These are phyloP conservation scores for Lizanozyma gosingica DNA, from an alignment of 1,139 yeast species.

Conservation along the genomic window DNA sequence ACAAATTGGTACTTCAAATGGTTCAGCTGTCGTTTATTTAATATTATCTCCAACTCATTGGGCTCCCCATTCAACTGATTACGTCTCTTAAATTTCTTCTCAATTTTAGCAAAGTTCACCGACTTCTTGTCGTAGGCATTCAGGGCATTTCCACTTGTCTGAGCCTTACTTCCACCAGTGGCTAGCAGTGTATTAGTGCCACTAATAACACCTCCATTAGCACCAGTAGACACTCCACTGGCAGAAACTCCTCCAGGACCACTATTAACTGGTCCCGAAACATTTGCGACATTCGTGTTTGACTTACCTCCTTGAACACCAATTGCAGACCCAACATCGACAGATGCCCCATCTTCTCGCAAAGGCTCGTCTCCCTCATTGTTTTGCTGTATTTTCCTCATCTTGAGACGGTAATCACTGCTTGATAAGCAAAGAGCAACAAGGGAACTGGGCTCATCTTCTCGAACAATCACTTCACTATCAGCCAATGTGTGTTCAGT, in stretches of 20 bases:
- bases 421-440: slow-evolving; percentile 89
- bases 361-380: slow-evolving; percentile 4
- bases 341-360: slow-evolving; percentile 4
- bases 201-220: slow-evolving; percentile 1
- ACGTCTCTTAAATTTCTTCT: slow-evolving; percentile 34
- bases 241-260: too few species aligned
- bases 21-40: slow-evolving; percentile 77
- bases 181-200: slow-evolving; percentile 1
- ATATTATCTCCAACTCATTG: slow-evolving; percentile 45
- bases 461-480: slow-evolving; percentile 87
- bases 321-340: neutral
- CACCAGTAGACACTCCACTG: too few species aligned
- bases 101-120: slow-evolving; percentile 32
- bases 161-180: slow-evolving; percentile 1
- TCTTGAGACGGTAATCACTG: slow-evolving; percentile 66
- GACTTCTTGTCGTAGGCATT: slow-evolving; percentile 20
- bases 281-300: neutral
- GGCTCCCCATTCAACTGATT: slow-evolving; percentile 13
- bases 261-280: neutral
- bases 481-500: slow-evolving; percentile 92
- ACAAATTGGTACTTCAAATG: slow-evolving; percentile 88
- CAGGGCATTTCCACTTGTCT: too few species aligned
- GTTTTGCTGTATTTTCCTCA: slow-evolving; percentile 31
- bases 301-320: slow-evolving; percentile 6
- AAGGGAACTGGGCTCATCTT: slow-evolving; percentile 92